These are phyloP conservation scores for Fusarium redolens DNA, from an alignment of 2,329 filamentous ascomycete species.

Conservation along the genomic window DNA sequence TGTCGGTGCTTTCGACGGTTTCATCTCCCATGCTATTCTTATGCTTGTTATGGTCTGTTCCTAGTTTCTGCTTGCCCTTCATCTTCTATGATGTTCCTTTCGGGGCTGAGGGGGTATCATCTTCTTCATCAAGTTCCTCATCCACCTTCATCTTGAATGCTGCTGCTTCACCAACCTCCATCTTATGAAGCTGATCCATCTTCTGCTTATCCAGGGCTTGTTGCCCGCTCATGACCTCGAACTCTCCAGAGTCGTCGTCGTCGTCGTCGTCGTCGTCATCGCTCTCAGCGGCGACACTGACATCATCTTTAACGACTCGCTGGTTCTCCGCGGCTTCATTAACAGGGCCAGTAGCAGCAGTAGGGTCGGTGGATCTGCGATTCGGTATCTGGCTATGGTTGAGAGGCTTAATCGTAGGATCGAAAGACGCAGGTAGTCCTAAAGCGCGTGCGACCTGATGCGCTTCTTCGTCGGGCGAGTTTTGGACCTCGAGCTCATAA, in stretches of 20 bases:
- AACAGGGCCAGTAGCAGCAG: constrained; percentile 10
- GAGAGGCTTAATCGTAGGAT: constrained; percentile 71
- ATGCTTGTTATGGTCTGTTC: not conserved
- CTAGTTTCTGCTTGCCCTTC: constrained; percentile 11
- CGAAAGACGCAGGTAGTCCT: constrained; percentile 70
- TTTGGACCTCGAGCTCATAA: constrained; percentile 66
- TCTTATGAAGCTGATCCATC: constrained; percentile 65
- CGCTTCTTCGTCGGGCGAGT: constrained; percentile 71
- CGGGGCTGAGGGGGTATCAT: constrained; percentile 44
- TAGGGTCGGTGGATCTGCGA: constrained; percentile 30
- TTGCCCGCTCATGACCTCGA: constrained; percentile 59
- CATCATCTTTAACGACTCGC: constrained; percentile 40
- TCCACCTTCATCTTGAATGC: constrained; percentile 58
- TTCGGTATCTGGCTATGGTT: constrained; percentile 45
- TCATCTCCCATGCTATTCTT: not conserved
- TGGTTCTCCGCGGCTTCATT: constrained; percentile 36
- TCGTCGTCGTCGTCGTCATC: constrained; percentile 54
- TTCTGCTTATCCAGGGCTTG: constrained; percentile 59
- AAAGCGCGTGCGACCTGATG: constrained; percentile 73
- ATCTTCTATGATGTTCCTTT: constrained; percentile 50
- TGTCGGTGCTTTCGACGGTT: not conserved
- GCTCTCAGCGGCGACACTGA: constrained; percentile 50
- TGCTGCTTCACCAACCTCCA: constrained; percentile 69
- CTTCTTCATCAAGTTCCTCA: constrained; percentile 54
- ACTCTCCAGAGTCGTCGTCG: constrained; percentile 56